Percentiles rank a stretch among this genome's conserved stretches.
phyloP scores from a whole-genome alignment of 2,329 filamentous ascomycete genomes.

The Cercospora sojina region DNA sequence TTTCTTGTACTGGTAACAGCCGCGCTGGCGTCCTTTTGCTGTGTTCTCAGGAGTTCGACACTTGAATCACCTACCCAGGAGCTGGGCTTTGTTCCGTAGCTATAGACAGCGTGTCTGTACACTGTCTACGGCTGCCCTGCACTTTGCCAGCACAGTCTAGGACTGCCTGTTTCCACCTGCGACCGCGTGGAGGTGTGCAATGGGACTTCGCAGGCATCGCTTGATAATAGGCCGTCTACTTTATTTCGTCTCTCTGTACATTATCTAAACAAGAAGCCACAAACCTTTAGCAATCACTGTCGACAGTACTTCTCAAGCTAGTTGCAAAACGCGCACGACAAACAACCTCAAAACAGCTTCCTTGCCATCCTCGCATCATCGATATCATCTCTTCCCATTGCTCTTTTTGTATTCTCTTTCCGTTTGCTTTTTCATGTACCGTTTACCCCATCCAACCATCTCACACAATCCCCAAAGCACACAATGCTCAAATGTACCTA shows the following conservation, averaged over 20 bases:
- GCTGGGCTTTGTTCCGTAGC: too few species aligned
- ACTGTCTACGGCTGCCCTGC: too few species aligned
- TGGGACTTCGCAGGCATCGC: too few species aligned
- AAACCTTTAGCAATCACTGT: background rate
- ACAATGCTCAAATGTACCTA: slow-evolving; percentile 40
- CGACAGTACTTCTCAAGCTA: background rate
- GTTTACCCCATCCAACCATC: background rate
- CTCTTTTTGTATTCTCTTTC: background rate
- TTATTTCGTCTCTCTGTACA: background rate
- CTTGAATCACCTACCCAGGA: too few species aligned
- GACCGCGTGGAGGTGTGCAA: too few species aligned
- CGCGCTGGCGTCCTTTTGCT: too few species aligned
- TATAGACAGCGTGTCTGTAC: too few species aligned
- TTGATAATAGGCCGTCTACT: background rate
- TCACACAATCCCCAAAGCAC: background rate
- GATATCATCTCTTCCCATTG: background rate
- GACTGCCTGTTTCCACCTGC: too few species aligned
- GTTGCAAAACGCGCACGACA: background rate
- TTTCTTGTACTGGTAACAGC: too few species aligned
- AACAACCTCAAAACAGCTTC: background rate
- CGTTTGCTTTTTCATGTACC: background rate
- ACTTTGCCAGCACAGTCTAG: too few species aligned
- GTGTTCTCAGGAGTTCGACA: too few species aligned
- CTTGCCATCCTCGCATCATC: background rate
- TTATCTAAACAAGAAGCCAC: background rate